These are phyloP conservation scores for Aspergillus cristatus DNA, from an alignment of 495 filamentous ascomycete species.

Conservation along the genomic window DNA sequence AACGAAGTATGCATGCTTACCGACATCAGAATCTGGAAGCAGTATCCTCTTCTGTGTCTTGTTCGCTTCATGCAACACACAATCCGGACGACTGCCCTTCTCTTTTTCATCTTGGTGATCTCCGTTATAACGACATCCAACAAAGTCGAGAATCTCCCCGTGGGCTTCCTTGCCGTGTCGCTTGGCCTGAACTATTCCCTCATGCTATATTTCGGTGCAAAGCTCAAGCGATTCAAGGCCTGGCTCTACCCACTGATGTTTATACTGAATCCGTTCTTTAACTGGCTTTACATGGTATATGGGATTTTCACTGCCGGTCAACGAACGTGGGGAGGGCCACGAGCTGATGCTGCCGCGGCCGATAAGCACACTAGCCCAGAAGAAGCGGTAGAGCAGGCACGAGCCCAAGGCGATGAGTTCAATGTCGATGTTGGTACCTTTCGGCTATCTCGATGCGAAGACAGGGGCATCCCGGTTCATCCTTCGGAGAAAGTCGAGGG, in stretches of 20 bases:
- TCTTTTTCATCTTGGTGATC: slow-evolving; percentile 93
- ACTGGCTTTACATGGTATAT: slow-evolving; percentile 95
- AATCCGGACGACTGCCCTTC: slow-evolving; percentile 85
- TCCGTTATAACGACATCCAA: slow-evolving; percentile 80
- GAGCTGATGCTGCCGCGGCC: slow-evolving; percentile 83
- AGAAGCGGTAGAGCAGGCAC: slow-evolving; percentile 74
- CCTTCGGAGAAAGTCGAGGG: slow-evolving; percentile 69
- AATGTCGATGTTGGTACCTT: slow-evolving; percentile 90
- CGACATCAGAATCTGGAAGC: slow-evolving; percentile 80
- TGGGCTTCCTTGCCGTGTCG: slow-evolving; percentile 93
- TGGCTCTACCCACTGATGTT: slow-evolving; percentile 97
- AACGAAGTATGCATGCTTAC: slow-evolving; percentile 99
- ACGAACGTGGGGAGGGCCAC: slow-evolving; percentile 91
- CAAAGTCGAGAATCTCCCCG: slow-evolving; percentile 65
- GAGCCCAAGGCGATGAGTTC: slow-evolving; percentile 75
- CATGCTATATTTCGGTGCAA: slow-evolving; percentile 92
- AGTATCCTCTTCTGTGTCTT: slow-evolving; percentile 82
- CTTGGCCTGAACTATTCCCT: slow-evolving; percentile 89
- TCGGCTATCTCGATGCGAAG: slow-evolving; percentile 52
- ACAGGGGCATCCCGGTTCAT: slow-evolving; percentile 50
- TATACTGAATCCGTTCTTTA: slow-evolving; percentile 90
- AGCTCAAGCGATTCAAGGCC: slow-evolving; percentile 81
- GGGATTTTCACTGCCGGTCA: slow-evolving; percentile 87
- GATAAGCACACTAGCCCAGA: slow-evolving; percentile 71
- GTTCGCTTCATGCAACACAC: slow-evolving; percentile 95